phyloP scores from a whole-genome alignment of 768 basidiomycete species.

The Hericium rajendrae region DNA sequence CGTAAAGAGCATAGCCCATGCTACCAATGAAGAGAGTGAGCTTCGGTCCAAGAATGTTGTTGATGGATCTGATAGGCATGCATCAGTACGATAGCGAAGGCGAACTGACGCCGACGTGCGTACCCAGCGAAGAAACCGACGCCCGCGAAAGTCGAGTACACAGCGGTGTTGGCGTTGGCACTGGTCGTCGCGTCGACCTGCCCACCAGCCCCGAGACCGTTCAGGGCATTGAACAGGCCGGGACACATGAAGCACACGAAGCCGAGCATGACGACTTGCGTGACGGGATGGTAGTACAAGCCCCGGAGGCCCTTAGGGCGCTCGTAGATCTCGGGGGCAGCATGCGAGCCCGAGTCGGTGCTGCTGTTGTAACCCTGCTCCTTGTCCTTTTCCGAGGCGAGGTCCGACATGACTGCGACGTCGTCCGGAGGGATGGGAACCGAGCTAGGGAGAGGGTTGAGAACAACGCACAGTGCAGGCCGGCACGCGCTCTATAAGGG shows the following conservation, averaged over 20 bases:
- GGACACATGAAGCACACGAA: slow-evolving; percentile 50
- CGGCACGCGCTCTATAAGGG: no score
- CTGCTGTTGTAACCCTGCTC: slow-evolving; percentile 2
- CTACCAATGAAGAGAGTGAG: slow-evolving; percentile 68
- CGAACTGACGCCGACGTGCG: slow-evolving; percentile 8
- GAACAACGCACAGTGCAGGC: no score
- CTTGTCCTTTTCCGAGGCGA: neutral
- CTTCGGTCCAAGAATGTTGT: slow-evolving; percentile 72
- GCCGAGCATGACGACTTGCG: slow-evolving; percentile 57
- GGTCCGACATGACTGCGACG: slow-evolving; percentile 1
- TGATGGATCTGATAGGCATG: slow-evolving; percentile 46
- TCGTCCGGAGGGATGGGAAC: neutral
- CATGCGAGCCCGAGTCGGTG: neutral
- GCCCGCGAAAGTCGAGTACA: slow-evolving; percentile 57
- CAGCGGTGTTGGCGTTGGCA: slow-evolving; percentile 59
- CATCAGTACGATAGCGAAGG: neutral
- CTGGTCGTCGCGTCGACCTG: slow-evolving; percentile 56
- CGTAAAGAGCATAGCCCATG: slow-evolving; percentile 66
- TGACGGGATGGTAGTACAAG: slow-evolving; percentile 48
- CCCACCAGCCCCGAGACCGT: slow-evolving; percentile 73
- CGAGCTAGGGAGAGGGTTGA: neutral
- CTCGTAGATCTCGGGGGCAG: slow-evolving; percentile 25
- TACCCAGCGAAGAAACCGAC: slow-evolving; percentile 65
- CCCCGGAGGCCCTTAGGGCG: slow-evolving; percentile 44
- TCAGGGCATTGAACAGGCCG: slow-evolving; percentile 74